Percentiles rank a stretch among this genome's conserved stretches.
Conservation (phyloP, 2,329 filamentous ascomycete genomes). For the Bipolaris cookei region DNA sequence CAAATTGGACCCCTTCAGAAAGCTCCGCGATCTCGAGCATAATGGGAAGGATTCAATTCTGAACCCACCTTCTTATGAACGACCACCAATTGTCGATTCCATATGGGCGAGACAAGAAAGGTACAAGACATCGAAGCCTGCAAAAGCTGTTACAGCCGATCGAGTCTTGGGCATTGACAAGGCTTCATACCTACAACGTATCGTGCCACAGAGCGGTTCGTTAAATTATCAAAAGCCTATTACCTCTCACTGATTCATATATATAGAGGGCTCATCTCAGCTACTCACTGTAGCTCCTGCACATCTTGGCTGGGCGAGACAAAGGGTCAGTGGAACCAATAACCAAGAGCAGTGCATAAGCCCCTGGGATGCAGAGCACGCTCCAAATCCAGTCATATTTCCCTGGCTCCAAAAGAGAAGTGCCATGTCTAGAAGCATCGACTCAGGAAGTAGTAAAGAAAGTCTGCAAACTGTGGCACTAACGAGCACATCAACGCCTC, state of each 20-base stretch:
- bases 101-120: slow-evolving; percentile 9
- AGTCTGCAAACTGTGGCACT: not conserved
- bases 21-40: slow-evolving; percentile 3
- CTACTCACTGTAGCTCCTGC: slow-evolving; percentile 7
- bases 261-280: slow-evolving; percentile 10
- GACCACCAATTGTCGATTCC: not conserved
- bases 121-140: slow-evolving; percentile 2
- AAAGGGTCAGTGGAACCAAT: not conserved
- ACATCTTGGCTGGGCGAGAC: not conserved
- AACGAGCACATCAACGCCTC: not conserved
- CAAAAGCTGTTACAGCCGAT: slow-evolving; percentile 9
- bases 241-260: not conserved
- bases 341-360: not conserved
- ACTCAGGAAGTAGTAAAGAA: not conserved
- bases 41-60: not conserved
- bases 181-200: slow-evolving; percentile 4
- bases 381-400: slow-evolving; percentile 23
- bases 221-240: not conserved
- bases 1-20: slow-evolving; percentile 4
- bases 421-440: too few relatives aligned
- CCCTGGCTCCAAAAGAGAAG: slow-evolving; percentile 9
- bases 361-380: slow-evolving; percentile 18
- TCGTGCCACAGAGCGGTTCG: slow-evolving; percentile 2
- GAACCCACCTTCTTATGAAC: slow-evolving; percentile 4
- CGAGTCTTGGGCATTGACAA: slow-evolving; percentile 19